These are phyloP conservation scores for Cutaneotrichosporon cyanovorans DNA, from an alignment of 1,284 basidiomycete genomes.

Conservation along the genomic window DNA sequence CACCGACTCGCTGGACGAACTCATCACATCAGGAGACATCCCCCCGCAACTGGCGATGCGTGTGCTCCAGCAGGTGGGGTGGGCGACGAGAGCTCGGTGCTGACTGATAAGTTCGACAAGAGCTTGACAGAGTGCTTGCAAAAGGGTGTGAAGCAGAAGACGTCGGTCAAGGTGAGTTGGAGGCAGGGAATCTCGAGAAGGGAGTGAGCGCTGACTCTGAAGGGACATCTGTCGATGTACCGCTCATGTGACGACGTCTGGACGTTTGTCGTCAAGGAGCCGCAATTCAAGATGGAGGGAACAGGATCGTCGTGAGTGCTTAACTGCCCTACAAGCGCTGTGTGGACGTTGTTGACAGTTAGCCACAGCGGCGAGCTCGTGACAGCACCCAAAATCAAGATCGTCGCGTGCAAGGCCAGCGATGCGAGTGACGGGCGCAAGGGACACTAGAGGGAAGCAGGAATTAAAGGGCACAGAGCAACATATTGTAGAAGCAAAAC, in stretches of 20 bases:
- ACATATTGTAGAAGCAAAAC: conserved; percentile 2
- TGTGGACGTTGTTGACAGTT: not conserved
- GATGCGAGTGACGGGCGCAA: conserved; percentile 59
- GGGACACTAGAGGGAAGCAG: conserved; percentile 13
- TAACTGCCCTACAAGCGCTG: not conserved
- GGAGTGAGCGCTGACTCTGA: conserved; percentile 11
- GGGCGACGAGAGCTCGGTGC: conserved; percentile 2
- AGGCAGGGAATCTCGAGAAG: not conserved
- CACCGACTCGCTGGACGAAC: conserved; percentile 97
- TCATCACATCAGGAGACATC: conserved; percentile 94
- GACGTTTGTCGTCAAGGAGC: conserved; percentile 90
- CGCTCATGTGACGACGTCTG: conserved; percentile 94
- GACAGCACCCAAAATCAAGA: conserved; percentile 73
- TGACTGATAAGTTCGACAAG: conserved; percentile 72
- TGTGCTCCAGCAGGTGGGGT: conserved; percentile 83
- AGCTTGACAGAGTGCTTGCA: conserved; percentile 82
- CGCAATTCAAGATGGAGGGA: conserved; percentile 88
- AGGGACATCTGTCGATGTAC: conserved; percentile 87
- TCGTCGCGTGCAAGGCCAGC: conserved; percentile 90
- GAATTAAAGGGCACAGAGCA: not conserved
- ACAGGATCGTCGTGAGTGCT: conserved; percentile 47
- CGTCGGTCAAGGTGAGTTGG: conserved; percentile 66
- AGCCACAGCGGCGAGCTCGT: conserved; percentile 45
- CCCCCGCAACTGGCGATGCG: conserved; percentile 97
- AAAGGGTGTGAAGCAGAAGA: conserved; percentile 86